Base-by-base conservation (phyloP, 495 filamentous ascomycete species). In the Penicillium pancosmium region DNA sequence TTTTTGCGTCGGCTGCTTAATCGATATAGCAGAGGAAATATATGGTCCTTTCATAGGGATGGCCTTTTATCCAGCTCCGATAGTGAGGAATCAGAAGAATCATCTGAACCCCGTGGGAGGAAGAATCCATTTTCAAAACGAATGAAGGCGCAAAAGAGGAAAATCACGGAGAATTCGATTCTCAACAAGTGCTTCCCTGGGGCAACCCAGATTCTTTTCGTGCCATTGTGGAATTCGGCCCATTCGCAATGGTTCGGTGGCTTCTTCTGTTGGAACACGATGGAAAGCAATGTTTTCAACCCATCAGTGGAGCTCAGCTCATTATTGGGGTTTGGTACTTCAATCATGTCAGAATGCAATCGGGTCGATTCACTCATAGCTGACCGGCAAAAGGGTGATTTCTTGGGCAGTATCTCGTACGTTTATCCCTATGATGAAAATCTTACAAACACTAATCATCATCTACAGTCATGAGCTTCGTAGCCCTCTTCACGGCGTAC, bases 401-500 rank as follows among this genome's bases (percentile, higher is more conserved):
- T 92, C 59, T 86, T 93, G 38, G 86, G 86, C 0, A 88, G 85
- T 44, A 86, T 93, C 16, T 89, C 86, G 54, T 72, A 59, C 64
- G 69, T 57, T 18, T 7, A 31, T 31, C 27, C 2, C 27, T 31
- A 31, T 31, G 27, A 31, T 8, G 8, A 31, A 31, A 31, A 31
- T 9, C 4, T 7, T 31, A 9, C 5, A 9, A 9, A 5, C 31
- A 71, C 81, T 55, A 36, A 48, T 7, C 10, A 46, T 23, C 23
- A 18, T 38, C 61, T 80, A 15, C 69, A 81, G 59, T 77, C 91
- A 94, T 64, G 91, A 94, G 67, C 72, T 93, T 8, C 81, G 90
- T 7, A 88, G 84, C 12, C 91, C 91, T 2, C 71, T 94, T 4
- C 88, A 91, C 64, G 89, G 89, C 1, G 87, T 91, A 48, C 66